phyloP scores from a whole-genome alignment of 2,329 filamentous ascomycete genomes.

The Exophiala alcalophila region DNA sequence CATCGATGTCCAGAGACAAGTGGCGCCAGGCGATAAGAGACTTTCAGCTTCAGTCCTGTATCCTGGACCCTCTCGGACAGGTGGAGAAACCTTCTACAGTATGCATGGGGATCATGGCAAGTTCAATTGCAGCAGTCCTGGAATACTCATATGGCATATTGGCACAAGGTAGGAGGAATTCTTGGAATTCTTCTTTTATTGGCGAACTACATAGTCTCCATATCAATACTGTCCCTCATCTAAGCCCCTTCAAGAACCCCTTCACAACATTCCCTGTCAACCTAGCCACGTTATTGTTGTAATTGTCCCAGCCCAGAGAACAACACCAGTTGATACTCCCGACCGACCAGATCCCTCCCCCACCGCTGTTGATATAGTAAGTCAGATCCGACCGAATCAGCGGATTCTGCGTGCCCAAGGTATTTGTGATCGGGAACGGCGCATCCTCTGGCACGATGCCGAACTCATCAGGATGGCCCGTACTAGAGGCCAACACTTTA shows the following conservation, averaged over 20 bases:
- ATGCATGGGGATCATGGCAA: too few species aligned
- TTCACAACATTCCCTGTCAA: conserved; percentile 31
- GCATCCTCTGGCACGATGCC: conserved; percentile 15
- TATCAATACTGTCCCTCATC: too few species aligned
- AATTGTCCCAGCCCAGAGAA: conserved; percentile 31
- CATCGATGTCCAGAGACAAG: too few species aligned
- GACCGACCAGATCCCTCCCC: conserved; percentile 31
- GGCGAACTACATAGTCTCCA: too few species aligned
- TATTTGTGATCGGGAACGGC: conserved; percentile 4
- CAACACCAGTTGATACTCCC: conserved; percentile 34
- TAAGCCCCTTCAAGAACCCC: conserved; percentile 24
- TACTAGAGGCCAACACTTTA: conserved; percentile 31
- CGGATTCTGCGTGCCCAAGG: conserved; percentile 33
- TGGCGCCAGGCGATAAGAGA: too few species aligned
- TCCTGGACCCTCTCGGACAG: too few species aligned
- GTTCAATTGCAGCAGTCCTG: too few species aligned
- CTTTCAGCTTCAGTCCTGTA: too few species aligned
- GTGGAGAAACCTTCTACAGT: too few species aligned
- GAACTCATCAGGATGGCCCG: conserved; percentile 24
- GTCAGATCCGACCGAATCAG: conserved; percentile 30
- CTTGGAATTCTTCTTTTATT: too few species aligned
- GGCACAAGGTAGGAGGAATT: too few species aligned
- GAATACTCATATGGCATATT: too few species aligned
- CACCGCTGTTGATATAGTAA: conserved; percentile 30
- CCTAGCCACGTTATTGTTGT: conserved; percentile 31